Evolutionary conservation across 495 filamentous ascomycete genomes (phyloP).

Genomic region (Penicillium manginii): DNA sequence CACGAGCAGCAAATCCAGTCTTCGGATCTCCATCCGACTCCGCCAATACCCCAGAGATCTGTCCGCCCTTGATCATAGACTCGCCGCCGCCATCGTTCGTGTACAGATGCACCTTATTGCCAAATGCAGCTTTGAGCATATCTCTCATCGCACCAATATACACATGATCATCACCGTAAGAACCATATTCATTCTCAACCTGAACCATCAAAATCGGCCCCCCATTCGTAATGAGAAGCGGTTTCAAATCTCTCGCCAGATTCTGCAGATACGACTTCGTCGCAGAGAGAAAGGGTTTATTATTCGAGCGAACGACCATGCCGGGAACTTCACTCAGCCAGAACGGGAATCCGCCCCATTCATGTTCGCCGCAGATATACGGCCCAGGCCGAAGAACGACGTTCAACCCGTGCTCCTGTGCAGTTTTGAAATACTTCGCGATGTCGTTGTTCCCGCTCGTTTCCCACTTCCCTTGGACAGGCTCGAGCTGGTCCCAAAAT

Average conservation of each 20-base stretch:
- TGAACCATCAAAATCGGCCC: slow-evolving; percentile 54
- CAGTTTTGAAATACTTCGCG: slow-evolving; percentile 43
- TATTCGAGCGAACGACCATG: slow-evolving; percentile 42
- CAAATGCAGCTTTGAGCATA: slow-evolving; percentile 40
- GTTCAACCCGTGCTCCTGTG: slow-evolving; percentile 45
- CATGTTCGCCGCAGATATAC: slow-evolving; percentile 53
- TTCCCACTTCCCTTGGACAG: slow-evolving; percentile 36
- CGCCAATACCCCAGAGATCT: slow-evolving; percentile 44
- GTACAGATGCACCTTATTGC: slow-evolving; percentile 39
- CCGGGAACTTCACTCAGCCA: slow-evolving; percentile 45
- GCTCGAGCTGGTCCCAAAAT: slow-evolving; percentile 52
- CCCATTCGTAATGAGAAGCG: slow-evolving; percentile 40
- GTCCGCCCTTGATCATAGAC: slow-evolving; percentile 43
- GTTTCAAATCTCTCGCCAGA: slow-evolving; percentile 36
- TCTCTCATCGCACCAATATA: slow-evolving; percentile 42
- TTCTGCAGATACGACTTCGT: slow-evolving; percentile 38
- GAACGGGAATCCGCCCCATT: slow-evolving; percentile 53
- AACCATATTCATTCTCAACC: slow-evolving; percentile 56
- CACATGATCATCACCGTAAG: slow-evolving; percentile 43
- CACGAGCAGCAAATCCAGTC: slow-evolving; percentile 40
- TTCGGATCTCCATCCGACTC: slow-evolving; percentile 49
- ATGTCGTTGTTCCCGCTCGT: slow-evolving; percentile 39
- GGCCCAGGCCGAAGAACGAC: slow-evolving; percentile 49
- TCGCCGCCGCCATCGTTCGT: slow-evolving; percentile 51
- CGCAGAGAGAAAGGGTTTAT: slow-evolving; percentile 38